phyloP scores from a whole-genome alignment of 1,284 basidiomycete species.

The Inonotus obliquus region DNA sequence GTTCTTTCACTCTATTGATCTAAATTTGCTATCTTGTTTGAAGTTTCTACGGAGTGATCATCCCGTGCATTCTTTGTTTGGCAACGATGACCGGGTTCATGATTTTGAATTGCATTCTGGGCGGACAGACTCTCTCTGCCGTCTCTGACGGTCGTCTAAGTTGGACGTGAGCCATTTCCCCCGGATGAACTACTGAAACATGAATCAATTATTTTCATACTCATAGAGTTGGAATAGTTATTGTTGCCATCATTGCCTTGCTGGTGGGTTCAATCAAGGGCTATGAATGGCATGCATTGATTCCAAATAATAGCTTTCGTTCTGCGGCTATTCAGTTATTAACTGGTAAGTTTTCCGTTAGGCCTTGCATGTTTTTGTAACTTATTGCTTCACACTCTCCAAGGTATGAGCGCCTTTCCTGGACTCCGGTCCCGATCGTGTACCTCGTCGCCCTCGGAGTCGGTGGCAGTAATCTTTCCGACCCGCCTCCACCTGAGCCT shows the following conservation, averaged over 20 bases:
- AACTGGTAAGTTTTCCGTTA: conserved; percentile 41
- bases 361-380: not conserved
- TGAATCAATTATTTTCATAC: conserved; percentile 4
- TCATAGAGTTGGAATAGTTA: conserved; percentile 80
- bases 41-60: conserved; percentile 63
- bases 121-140: conserved; percentile 73
- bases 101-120: conserved; percentile 74
- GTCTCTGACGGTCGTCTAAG: conserved; percentile 59
- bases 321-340: conserved; percentile 76
- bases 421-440: conserved; percentile 75
- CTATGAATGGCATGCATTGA: not conserved
- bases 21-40: not conserved
- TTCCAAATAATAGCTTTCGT: conserved; percentile 51
- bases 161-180: conserved; percentile 50
- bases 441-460: conserved; percentile 74
- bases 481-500: conserved; percentile 39
- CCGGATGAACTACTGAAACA: not conserved
- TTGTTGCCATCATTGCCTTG: conserved; percentile 76
- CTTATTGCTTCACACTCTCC: not conserved
- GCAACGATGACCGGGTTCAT: conserved; percentile 66
- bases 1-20: not conserved
- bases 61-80: conserved; percentile 63
- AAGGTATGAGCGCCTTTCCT: conserved; percentile 72
- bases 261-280: conserved; percentile 40
- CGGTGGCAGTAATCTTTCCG: conserved; percentile 60